A percentile compares a stretch with the other conserved stretches of the same genome.
Evolutionary conservation across 129 eudicot genomes (phyloP).

Genomic region (Smallanthus sonchifolius): DNA sequence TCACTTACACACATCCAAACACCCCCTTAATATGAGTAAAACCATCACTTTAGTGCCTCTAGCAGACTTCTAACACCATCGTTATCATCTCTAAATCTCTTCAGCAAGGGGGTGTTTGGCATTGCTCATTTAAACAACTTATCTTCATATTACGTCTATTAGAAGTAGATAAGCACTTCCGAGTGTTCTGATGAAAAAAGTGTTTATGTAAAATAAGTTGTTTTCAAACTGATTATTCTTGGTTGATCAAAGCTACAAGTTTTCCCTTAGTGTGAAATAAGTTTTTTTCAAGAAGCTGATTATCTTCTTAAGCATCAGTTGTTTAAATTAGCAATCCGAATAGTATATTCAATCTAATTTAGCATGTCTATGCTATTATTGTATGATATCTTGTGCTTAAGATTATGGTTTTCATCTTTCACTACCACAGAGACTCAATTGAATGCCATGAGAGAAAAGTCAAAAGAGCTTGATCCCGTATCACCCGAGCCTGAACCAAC

Average conservation of each 20-base stretch:
- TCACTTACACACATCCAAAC: background rate
- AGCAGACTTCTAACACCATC: background rate
- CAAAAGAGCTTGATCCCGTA: slow-evolving; percentile 52
- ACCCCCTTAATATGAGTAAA: background rate
- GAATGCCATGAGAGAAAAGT: slow-evolving; percentile 58
- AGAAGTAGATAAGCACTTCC: too few relatives aligned
- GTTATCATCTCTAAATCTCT: background rate
- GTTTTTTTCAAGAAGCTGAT: background rate
- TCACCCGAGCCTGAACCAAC: slow-evolving; percentile 95
- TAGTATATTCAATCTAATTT: background rate
- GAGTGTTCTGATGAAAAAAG: too few relatives aligned
- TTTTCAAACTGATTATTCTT: too few relatives aligned
- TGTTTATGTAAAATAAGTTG: background rate
- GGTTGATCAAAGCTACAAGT: background rate
- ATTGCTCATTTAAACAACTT: background rate
- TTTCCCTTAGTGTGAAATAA: background rate
- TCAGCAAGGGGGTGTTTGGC: background rate
- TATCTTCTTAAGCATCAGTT: too few relatives aligned
- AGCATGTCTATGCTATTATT: background rate
- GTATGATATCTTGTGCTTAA: background rate
- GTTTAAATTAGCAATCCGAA: background rate
- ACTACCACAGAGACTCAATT: slow-evolving; percentile 48
- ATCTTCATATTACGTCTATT: background rate
- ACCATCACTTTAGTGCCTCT: background rate
- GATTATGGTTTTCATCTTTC: background rate